These are phyloP conservation scores for Nicotiana otophora DNA, from an alignment of 257 asterid species.

Conservation along the genomic window DNA sequence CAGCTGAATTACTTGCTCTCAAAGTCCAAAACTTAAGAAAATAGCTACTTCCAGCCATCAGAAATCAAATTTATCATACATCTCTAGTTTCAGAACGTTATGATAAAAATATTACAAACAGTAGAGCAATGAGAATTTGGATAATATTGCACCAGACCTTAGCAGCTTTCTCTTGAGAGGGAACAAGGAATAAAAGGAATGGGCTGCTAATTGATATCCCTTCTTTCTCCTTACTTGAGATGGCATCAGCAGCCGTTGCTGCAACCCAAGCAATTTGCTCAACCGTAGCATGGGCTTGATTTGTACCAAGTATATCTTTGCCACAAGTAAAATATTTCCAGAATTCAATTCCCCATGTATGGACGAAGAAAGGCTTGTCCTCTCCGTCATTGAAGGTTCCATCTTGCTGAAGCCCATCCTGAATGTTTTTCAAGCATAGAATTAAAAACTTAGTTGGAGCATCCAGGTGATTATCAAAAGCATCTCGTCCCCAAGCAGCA, in stretches of 20 bases:
- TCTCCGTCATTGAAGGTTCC: conserved; percentile 23
- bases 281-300: conserved; percentile 33
- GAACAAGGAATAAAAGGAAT: conserved; percentile 72
- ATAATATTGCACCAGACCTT: conserved; percentile 39
- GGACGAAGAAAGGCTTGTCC: conserved; percentile 43
- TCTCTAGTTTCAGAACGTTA: neutral
- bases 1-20: neutral
- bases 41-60: neutral
- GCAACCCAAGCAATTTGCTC: conserved; percentile 91
- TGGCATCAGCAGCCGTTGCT: conserved; percentile 72
- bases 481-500: conserved; percentile 19
- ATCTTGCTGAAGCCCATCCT: conserved; percentile 34
- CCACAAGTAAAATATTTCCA: conserved; percentile 61
- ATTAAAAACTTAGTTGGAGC: conserved; percentile 66
- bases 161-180: conserved; percentile 70
- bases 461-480: conserved; percentile 19
- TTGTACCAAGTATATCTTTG: conserved; percentile 61
- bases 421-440: conserved; percentile 64
- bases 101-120: neutral
- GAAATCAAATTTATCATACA: neutral
- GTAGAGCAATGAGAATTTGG: neutral
- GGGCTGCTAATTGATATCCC: conserved; percentile 54
- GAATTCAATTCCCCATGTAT: conserved; percentile 76
- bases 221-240: conserved; percentile 69
- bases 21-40: neutral